Evolutionary conservation across 306 rosid species (phyloP), one percentile per base, ranked within the genome.

Genomic region (Mimosa pudica): DNA sequence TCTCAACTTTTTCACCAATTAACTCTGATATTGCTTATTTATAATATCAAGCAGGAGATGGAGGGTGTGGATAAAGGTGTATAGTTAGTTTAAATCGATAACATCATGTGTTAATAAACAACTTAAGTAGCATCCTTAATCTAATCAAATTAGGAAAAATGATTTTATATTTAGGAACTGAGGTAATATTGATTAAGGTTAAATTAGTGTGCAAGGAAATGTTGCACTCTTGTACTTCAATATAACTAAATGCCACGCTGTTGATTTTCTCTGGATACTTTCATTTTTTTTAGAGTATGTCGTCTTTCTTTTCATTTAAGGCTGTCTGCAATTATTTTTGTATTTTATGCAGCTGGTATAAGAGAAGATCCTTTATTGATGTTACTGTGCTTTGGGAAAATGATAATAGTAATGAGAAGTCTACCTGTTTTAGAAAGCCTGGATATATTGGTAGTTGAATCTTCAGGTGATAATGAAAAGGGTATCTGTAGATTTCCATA

Each of bases 401-500:
- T 79, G 77, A 49, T 63, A 33, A 33, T 58, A 42, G 35, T 54
- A 65, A 65, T 30, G 12, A n/a, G 49, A 68, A 71, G 41, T 82
- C 65, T 60, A n/a, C 73, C 48, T n/a, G 76, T 63, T 65, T 82
- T 48, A 45, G 73, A 75, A 70, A 60, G 6, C 74, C 70, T 82
- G 74, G 48, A 75, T 75, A 55, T 5, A 12, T 62, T 58, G 46
- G 73, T 75, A 63, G 24, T 80, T 70, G 76, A 80, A 77, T 80
- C 54, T 79, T 70, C 71, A 79, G 60, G 42, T 79, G 55, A 75
- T 38, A 58, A 82, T 45, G 10, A 45, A 36, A 71, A 60, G 58
- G 66, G 76, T 48, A 33, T 11, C 74, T 36, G 58, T 55, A 48
- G 20, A 42, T 32, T 20, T 78, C 60, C 51, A 72, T 49, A 57